A percentile compares a stretch with the other conserved stretches of the same genome.
phyloP scores from a whole-genome alignment of 2,329 filamentous ascomycete species.

The Fusarium praegraminearum region DNA sequence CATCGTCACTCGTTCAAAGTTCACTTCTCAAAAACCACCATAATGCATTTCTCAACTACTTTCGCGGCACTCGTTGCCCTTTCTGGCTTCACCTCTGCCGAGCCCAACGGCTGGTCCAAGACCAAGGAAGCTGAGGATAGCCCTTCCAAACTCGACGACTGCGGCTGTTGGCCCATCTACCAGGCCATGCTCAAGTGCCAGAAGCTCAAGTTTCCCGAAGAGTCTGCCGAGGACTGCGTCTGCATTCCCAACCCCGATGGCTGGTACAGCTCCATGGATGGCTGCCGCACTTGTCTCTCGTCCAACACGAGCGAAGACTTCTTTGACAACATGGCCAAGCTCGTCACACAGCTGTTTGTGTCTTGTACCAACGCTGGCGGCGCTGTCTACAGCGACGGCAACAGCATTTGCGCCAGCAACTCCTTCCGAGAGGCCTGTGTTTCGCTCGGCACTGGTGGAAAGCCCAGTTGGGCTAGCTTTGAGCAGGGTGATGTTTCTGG shows the following conservation, averaged over 20 bases:
- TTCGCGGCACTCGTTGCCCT: slow-evolving; percentile 20
- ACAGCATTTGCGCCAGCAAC: slow-evolving; percentile 35
- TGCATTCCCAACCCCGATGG: slow-evolving; percentile 38
- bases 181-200: slow-evolving; percentile 37
- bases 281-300: slow-evolving; percentile 36
- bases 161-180: slow-evolving; percentile 42
- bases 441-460: slow-evolving; percentile 22
- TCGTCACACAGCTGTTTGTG: slow-evolving; percentile 41
- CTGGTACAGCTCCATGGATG: slow-evolving; percentile 41
- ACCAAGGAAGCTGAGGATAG: slow-evolving; percentile 34
- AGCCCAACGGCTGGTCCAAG: slow-evolving; percentile 39
- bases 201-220: slow-evolving; percentile 31
- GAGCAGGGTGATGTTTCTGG: slow-evolving; percentile 11
- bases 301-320: slow-evolving; percentile 25
- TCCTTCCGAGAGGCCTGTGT: slow-evolving; percentile 31
- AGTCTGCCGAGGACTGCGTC: slow-evolving; percentile 26
- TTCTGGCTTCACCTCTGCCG: slow-evolving; percentile 18
- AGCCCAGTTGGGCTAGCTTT: slow-evolving; percentile 31
- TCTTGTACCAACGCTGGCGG: slow-evolving; percentile 38
- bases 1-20: background rate
- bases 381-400: slow-evolving; percentile 33
- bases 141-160: slow-evolving; percentile 40
- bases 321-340: slow-evolving; percentile 33
- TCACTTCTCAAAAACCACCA: background rate
- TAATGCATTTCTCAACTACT: slow-evolving; percentile 16